Evolutionary conservation across 139 green algal genomes (phyloP).

Genomic region (Tetradesmus lagerheimii): DNA sequence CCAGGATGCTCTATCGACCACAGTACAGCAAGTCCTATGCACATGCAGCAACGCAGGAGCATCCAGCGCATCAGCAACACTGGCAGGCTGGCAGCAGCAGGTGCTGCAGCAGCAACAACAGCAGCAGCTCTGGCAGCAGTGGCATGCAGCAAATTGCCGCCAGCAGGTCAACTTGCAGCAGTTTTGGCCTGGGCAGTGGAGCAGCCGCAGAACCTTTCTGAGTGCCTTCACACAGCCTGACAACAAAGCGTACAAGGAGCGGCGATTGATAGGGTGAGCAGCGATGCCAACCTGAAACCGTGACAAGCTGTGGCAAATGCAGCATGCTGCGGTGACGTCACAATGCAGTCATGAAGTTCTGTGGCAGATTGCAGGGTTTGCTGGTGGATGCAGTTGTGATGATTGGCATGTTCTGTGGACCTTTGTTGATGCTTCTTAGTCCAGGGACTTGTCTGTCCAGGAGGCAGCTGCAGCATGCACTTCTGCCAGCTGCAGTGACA

Average conservation of each 20-base stretch:
- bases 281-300: neutral
- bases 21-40: neutral
- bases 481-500: neutral
- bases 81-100: neutral
- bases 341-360: neutral
- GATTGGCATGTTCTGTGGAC: neutral
- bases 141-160: neutral
- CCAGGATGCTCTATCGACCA: neutral
- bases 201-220: constrained; percentile 14
- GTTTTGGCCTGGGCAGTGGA: neutral
- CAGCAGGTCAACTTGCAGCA: neutral
- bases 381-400: neutral
- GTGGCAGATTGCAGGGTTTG: neutral
- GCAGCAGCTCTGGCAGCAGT: neutral
- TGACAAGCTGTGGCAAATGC: neutral
- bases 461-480: neutral
- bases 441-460: neutral
- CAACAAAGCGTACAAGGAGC: constrained; percentile 45
- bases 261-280: constrained; percentile 45
- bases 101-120: neutral
- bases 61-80: neutral
- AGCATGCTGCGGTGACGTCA: neutral
- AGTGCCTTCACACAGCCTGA: neutral
- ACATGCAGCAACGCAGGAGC: neutral
- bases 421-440: neutral